A percentile compares a stretch with the other conserved stretches of the same genome.
Evolutionary conservation across 805 yeast species (phyloP).

Genomic region (Candida hispaniensis): DNA sequence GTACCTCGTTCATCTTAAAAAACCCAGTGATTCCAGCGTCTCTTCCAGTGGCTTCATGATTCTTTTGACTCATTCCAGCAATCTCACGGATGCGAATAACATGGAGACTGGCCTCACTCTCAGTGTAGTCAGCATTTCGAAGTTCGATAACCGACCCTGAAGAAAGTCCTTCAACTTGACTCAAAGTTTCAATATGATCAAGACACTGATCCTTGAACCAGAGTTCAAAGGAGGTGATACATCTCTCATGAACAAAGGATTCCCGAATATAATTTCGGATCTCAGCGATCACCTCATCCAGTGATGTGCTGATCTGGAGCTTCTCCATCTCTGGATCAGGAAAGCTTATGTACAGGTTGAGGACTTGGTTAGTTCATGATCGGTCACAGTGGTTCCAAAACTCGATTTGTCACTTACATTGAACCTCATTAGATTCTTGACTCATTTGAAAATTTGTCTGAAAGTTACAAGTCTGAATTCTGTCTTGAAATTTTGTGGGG

Average conservation of each 20-base stretch:
- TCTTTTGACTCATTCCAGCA: constrained; percentile 36
- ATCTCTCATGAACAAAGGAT: constrained; percentile 45
- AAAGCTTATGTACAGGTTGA: constrained; percentile 10
- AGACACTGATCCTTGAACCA: constrained; percentile 31
- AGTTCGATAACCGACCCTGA: constrained; percentile 36
- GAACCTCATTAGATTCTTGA: too few relatives aligned
- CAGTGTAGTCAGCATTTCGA: constrained; percentile 48
- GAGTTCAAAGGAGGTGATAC: constrained; percentile 49
- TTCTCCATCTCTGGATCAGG: constrained; percentile 10
- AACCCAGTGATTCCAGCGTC: constrained; percentile 43
- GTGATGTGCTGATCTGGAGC: constrained; percentile 21
- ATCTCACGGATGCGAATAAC: constrained; percentile 53
- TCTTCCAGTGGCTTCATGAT: constrained; percentile 31
- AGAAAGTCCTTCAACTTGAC: constrained; percentile 28
- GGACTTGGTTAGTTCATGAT: constrained; percentile 16
- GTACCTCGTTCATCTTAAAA: constrained; percentile 20
- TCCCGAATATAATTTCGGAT: constrained; percentile 48
- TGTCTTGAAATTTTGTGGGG: too few relatives aligned
- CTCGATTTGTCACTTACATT: too few relatives aligned
- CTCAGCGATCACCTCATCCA: constrained; percentile 43
- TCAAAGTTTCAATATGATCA: constrained; percentile 27
- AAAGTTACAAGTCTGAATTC: too few relatives aligned
- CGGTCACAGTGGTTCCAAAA: too few relatives aligned
- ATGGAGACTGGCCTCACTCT: constrained; percentile 51
- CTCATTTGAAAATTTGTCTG: too few relatives aligned